Evolutionary conservation across 78 protist species (phyloP).

Genomic region (slime mould (Dictyostelium discoideum)): DNA sequence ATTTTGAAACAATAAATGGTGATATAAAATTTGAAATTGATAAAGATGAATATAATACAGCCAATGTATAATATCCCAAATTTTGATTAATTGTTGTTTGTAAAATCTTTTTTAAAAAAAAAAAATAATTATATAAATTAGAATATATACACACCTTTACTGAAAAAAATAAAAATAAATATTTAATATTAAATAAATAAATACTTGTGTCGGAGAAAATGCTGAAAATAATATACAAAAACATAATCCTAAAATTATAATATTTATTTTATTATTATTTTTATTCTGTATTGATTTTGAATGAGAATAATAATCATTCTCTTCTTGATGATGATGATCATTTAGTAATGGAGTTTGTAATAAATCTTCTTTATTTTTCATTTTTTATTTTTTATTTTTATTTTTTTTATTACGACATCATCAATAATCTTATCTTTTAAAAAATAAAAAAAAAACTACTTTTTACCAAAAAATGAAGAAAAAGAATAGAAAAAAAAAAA

Average conservation of each 20-base stretch:
- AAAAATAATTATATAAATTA: no score
- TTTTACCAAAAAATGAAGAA: background rate
- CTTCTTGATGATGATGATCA: background rate
- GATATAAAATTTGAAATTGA: constrained; percentile 54
- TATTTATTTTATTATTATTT: background rate
- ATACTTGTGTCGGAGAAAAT: constrained; percentile 67
- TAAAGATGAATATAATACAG: constrained; percentile 31
- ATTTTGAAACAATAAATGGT: constrained; percentile 37
- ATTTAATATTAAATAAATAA: background rate
- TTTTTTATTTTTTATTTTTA: background rate
- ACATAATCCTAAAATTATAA: constrained; percentile 34
- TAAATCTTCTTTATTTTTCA: background rate
- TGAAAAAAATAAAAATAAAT: background rate
- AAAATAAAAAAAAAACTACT: no score
- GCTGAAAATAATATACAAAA: constrained; percentile 62
- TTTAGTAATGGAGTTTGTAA: background rate
- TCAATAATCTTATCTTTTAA: background rate
- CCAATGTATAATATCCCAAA: constrained; percentile 40
- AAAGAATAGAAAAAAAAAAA: no score
- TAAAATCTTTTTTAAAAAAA: constrained; percentile 7
- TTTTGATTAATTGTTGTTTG: constrained; percentile 43
- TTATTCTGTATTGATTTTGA: background rate
- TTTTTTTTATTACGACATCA: background rate
- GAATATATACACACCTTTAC: no score
- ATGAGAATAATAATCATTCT: background rate